Conservation (phyloP, 2,329 filamentous ascomycete genomes). For the Aspergillus sp. region DNA sequence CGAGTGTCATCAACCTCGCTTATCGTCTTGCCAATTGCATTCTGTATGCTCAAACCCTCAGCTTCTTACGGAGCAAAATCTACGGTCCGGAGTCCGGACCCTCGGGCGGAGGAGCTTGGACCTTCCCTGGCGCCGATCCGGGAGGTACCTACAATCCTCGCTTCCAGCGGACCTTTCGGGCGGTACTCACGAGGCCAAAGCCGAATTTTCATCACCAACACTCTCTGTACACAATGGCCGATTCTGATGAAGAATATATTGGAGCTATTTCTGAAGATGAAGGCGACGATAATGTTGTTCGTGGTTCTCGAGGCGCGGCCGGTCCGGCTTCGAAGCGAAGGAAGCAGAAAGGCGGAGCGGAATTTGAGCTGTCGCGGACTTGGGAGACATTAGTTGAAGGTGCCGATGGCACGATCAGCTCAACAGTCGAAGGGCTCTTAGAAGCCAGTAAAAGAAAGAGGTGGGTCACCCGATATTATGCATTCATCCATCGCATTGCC, state of each 20-base stretch:
- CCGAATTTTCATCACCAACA: not conserved
- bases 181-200: not conserved
- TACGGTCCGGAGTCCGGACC: constrained; percentile 17
- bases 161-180: not conserved
- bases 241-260: constrained; percentile 55
- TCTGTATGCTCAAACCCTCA: not conserved
- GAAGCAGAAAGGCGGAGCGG: constrained; percentile 40
- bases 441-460: constrained; percentile 80
- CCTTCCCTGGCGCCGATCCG: constrained; percentile 16
- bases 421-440: constrained; percentile 68
- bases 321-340: constrained; percentile 33
- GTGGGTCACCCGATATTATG: constrained; percentile 37
- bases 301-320: constrained; percentile 29
- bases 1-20: not conserved
- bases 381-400: constrained; percentile 74
- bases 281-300: constrained; percentile 31
- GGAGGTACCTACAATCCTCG: not conserved
- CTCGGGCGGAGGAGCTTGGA: constrained; percentile 33
- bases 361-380: constrained; percentile 51
- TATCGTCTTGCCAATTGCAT: not conserved
- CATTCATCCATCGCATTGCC: not conserved
- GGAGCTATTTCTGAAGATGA: constrained; percentile 51
- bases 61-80: not conserved
- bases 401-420: constrained; percentile 73
- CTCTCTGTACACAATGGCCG: constrained; percentile 36